These are phyloP conservation scores for Coniophora puteana DNA, from an alignment of 1,284 basidiomycete species.

Conservation along the genomic window DNA sequence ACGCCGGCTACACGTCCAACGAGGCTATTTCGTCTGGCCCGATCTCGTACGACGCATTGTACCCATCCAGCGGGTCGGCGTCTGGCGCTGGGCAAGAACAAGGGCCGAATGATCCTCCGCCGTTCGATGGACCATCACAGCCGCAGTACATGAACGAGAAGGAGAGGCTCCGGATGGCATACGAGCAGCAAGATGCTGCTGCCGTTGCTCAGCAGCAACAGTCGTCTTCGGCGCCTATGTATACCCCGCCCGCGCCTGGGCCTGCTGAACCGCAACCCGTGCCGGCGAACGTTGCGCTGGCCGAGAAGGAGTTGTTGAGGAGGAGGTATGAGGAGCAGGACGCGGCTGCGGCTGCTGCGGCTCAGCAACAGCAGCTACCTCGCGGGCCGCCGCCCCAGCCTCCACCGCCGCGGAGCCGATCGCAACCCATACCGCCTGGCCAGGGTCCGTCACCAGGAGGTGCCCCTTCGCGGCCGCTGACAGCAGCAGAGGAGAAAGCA, in stretches of 20 bases:
- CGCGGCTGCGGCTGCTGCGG: conserved; percentile 20
- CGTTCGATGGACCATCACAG: conserved; percentile 38
- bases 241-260: conserved; percentile 16
- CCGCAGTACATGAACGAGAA: conserved; percentile 32
- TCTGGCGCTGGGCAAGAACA: conserved; percentile 17
- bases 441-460: conserved; percentile 32
- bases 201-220: conserved; percentile 20
- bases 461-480: conserved; percentile 39
- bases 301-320: conserved; percentile 54
- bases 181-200: conserved; percentile 61
- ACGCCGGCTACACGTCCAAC: conserved; percentile 25
- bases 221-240: conserved; percentile 16
- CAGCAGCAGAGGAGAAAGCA: conserved; percentile 77
- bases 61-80: conserved; percentile 32
- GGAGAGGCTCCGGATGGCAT: conserved; percentile 35
- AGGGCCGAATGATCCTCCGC: conserved; percentile 40
- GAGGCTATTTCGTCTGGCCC: conserved; percentile 27
- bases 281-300: conserved; percentile 25
- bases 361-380: conserved; percentile 9
- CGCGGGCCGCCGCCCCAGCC: conserved; percentile 12
- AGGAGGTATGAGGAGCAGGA: conserved; percentile 46
- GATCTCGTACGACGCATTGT: conserved; percentile 57
- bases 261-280: conserved; percentile 16
- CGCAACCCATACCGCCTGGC: conserved; percentile 26
- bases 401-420: conserved; percentile 22